Base-by-base conservation (phyloP, 73 alveolate genomes). In the Durusdinium trenchii region DNA sequence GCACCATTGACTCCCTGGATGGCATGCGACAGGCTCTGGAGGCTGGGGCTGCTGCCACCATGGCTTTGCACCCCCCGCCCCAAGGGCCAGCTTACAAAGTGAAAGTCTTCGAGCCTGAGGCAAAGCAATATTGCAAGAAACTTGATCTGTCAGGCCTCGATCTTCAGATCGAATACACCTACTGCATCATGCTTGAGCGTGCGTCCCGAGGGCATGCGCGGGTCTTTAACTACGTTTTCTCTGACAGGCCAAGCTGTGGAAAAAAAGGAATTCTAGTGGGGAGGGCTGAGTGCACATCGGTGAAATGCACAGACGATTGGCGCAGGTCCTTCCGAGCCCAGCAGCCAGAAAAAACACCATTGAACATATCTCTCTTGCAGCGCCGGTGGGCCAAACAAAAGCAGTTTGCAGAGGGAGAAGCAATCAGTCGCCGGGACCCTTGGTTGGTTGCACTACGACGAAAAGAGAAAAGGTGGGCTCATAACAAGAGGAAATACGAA, bases 1-100 rank as follows among this genome's bases (percentile, higher is more conserved):
- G n/a, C 43, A 54, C 76, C 52, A 85, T 85, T 30, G 57, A 26
- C 26, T 50, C 57, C 20, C 43, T 85, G 54, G 61, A 0, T 0
- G 79, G 20, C 14, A 85, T 85, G 81, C 76, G 23, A 3, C 46
- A 35, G 0, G 81, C 81, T 3, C 52, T 85, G 32, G 79, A 52
- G 32, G 42, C 94, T 32, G 94, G 78, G 10, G 94, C 94, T 35
- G 81, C 94, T 9, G 57, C 26, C 32, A 85, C 94, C 30, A 85
- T 85, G 94, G 14, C 9, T 1, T 36, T 85, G 79, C 79, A 85
- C 38, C 94, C 78, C 7, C 94, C 94, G 30, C 94, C 94, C 5
- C 47, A 7, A 3, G 92, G 92, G 46, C 92, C 92, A 0, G 69
- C 92, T n/a, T 82, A 82, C 92, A 43, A 82, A 38, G 52, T 82